Percentiles rank a stretch among this genome's conserved stretches.
Evolutionary conservation across 345 rosid species (phyloP).

Genomic region (Acer saccharum): DNA sequence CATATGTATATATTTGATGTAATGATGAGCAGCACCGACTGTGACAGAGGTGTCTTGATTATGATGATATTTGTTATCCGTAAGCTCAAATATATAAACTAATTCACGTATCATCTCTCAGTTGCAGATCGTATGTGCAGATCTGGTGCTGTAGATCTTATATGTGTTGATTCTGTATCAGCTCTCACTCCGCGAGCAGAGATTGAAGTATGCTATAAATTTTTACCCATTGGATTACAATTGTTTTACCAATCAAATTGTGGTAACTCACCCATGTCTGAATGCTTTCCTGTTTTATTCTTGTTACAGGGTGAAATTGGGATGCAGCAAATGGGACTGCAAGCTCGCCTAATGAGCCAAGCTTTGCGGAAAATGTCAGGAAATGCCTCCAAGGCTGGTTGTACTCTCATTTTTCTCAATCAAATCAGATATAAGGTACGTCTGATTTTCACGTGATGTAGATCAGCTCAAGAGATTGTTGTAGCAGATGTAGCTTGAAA

Average conservation of each 20-base stretch:
- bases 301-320: slow-evolving; percentile 86
- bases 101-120: slow-evolving; percentile 35
- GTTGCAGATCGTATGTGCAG: slow-evolving; percentile 99
- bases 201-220: slow-evolving; percentile 69
- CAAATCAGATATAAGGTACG: slow-evolving; percentile 94
- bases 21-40: not conserved
- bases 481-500: not conserved
- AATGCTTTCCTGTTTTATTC: slow-evolving; percentile 15
- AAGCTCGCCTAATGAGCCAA: slow-evolving; percentile 99
- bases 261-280: slow-evolving; percentile 8
- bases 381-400: slow-evolving; percentile 99
- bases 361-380: slow-evolving; percentile 99
- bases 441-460: slow-evolving; percentile 7
- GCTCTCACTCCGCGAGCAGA: slow-evolving; percentile 99
- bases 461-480: not conserved
- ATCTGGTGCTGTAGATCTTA: slow-evolving; percentile 92
- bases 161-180: slow-evolving; percentile 94
- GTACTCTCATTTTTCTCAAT: slow-evolving; percentile 89
- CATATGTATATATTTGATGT: slow-evolving; percentile 1
- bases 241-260: not conserved
- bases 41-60: not conserved
- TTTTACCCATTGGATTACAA: not conserved
- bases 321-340: slow-evolving; percentile 99
- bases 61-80: not conserved
- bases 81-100: slow-evolving; percentile 21